A percentile compares a stretch with the other conserved stretches of the same genome.
Evolutionary conservation across 2,329 filamentous ascomycete genomes (phyloP).

Genomic region (Teratosphaeria zuluensis): DNA sequence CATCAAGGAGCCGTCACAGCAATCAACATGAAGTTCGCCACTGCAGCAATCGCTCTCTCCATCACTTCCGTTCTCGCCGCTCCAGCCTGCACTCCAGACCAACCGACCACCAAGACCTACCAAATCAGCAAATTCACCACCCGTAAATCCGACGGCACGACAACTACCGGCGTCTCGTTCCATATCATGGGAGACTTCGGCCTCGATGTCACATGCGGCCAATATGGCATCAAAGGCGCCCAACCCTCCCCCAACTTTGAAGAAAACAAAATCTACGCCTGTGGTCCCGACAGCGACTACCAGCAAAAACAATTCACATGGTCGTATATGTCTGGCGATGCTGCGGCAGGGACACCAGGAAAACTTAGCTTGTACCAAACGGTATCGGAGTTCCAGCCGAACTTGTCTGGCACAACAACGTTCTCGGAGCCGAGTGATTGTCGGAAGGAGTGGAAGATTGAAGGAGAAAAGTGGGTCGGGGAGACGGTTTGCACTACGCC

Average conservation of each 20-base stretch:
- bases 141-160: neutral
- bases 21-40: neutral
- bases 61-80: neutral
- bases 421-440: neutral
- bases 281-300: neutral
- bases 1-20: neutral
- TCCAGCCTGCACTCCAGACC: neutral
- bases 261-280: neutral
- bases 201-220: neutral
- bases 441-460: neutral
- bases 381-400: neutral
- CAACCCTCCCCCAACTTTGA: neutral
- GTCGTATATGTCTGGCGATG: neutral
- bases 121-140: neutral
- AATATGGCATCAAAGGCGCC: neutral
- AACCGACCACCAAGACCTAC: neutral
- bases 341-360: neutral
- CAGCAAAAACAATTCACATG: neutral
- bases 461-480: neutral
- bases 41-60: neutral
- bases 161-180: neutral
- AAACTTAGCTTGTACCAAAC: neutral
- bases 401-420: neutral
- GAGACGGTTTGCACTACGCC: neutral
- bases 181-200: neutral